Conservation (phyloP, 2,329 filamentous ascomycete genomes). For the Hansfordia pulvinata region DNA sequence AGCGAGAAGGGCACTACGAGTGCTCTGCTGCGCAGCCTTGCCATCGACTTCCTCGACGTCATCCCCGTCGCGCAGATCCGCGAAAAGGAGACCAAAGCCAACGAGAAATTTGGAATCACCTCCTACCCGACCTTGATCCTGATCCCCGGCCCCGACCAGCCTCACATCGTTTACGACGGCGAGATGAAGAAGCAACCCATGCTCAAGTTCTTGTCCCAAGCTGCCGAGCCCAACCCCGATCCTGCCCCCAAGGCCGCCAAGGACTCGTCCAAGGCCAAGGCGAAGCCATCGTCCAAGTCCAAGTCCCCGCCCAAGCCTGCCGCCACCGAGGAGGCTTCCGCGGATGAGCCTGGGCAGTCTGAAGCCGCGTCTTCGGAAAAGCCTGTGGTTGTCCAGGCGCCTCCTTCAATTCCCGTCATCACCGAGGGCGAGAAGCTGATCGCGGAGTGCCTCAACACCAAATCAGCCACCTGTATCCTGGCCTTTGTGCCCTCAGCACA, state of each 20-base stretch:
- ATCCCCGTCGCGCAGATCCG: conserved; percentile 74
- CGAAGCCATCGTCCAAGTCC: conserved; percentile 28
- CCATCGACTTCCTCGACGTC: conserved; percentile 78
- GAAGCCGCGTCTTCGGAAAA: conserved; percentile 26
- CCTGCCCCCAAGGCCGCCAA: conserved; percentile 18
- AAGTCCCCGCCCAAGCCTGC: conserved; percentile 30
- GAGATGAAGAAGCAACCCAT: conserved; percentile 77
- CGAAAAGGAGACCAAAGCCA: conserved; percentile 60
- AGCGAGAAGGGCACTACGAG: conserved; percentile 86
- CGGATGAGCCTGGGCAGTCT: conserved; percentile 24
- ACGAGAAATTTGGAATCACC: conserved; percentile 61
- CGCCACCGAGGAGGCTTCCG: conserved; percentile 16
- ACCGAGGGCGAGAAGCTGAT: conserved; percentile 49
- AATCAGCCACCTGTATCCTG: conserved; percentile 73
- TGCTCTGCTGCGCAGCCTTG: conserved; percentile 67
- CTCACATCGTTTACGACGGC: conserved; percentile 62
- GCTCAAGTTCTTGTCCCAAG: conserved; percentile 69
- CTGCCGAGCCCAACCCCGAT: conserved; percentile 66
- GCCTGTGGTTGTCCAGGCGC: conserved; percentile 34
- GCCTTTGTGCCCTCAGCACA: conserved; percentile 48
- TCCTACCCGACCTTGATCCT: conserved; percentile 74
- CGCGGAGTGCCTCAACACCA: conserved; percentile 58
- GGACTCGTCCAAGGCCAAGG: conserved; percentile 27
- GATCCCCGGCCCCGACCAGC: conserved; percentile 55
- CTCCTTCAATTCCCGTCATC: conserved; percentile 54